These are phyloP conservation scores for Sporothrix curviconia DNA, from an alignment of 2,329 filamentous ascomycete genomes.

Conservation along the genomic window DNA sequence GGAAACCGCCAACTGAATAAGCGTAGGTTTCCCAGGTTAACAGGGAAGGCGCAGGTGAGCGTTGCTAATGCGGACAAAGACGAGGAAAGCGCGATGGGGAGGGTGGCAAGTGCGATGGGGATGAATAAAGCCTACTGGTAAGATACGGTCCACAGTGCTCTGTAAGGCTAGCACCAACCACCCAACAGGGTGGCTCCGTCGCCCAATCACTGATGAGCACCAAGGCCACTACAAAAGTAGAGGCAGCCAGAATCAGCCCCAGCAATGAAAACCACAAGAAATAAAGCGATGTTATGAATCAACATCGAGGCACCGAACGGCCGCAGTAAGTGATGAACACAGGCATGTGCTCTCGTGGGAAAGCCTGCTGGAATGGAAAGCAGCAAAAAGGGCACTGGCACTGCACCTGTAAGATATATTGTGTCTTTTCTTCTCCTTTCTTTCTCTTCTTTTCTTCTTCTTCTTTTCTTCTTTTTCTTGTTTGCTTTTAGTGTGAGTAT, in stretches of 20 bases:
- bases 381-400: no score
- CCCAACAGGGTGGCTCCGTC: neutral
- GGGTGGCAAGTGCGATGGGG: neutral
- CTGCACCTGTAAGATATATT: no score
- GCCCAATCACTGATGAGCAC: neutral
- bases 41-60: neutral
- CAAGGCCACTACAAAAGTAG: neutral
- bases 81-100: neutral
- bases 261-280: neutral
- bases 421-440: no score
- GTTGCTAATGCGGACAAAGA: neutral
- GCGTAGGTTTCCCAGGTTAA: neutral
- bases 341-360: no score
- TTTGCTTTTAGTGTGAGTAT: neutral
- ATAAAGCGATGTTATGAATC: no score
- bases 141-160: slow-evolving; percentile 2
- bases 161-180: slow-evolving; percentile 6
- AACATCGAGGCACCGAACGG: no score
- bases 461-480: neutral
- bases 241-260: neutral
- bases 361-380: no score
- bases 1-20: neutral
- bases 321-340: no score
- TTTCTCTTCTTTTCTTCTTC: neutral
- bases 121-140: neutral